Conservation (phyloP, 768 basidiomycete genomes). For the Leccinum boreale region DNA sequence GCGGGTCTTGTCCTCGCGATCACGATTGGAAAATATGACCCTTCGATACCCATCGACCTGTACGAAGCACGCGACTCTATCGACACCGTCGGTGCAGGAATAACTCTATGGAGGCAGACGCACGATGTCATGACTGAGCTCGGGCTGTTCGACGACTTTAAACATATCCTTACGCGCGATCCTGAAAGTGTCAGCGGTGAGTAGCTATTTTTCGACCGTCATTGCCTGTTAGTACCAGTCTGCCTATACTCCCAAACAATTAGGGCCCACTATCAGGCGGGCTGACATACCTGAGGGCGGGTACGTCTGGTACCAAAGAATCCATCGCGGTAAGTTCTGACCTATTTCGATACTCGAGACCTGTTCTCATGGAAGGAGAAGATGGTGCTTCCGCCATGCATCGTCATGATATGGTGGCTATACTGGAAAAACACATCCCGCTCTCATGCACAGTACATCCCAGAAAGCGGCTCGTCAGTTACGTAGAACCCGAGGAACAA, state of each 20-base stretch:
- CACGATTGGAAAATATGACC: conserved; percentile 33
- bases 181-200: conserved; percentile 15
- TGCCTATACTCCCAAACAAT: conserved; percentile 24
- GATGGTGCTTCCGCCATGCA: conserved; percentile 15
- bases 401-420: conserved; percentile 20
- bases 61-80: conserved; percentile 46
- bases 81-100: conserved; percentile 39
- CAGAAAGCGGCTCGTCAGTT: conserved; percentile 20
- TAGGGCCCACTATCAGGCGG: conserved; percentile 4
- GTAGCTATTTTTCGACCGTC: background rate
- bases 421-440: conserved; percentile 19
- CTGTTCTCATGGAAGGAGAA: background rate
- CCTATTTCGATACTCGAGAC: background rate
- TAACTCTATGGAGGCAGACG: conserved; percentile 46
- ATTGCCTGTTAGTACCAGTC: background rate
- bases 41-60: conserved; percentile 36
- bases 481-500: conserved; percentile 3
- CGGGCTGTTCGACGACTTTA: conserved; percentile 37
- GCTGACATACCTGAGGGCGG: conserved; percentile 34
- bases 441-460: conserved; percentile 15
- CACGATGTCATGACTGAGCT: conserved; percentile 44
- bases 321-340: conserved; percentile 18
- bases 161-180: conserved; percentile 9
- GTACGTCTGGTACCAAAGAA: conserved; percentile 25
- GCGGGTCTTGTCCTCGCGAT: conserved; percentile 43